Evolutionary conservation across 2,329 filamentous ascomycete species (phyloP), one percentile per base, ranked within the genome.

Genomic region (Paracorniculantispora psalliotae): DNA sequence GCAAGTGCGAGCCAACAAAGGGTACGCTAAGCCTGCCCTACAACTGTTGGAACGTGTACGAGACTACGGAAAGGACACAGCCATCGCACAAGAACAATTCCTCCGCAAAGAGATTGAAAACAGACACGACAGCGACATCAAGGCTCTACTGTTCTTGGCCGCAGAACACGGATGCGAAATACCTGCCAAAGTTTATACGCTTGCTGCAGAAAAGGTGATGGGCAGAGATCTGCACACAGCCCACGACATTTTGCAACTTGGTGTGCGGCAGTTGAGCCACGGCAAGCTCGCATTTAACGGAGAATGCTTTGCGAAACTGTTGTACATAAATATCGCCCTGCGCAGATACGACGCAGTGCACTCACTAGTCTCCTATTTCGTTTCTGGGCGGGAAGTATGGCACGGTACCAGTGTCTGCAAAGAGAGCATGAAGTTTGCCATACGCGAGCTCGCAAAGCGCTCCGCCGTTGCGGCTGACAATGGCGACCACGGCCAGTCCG

Each of bases 261-360:
- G 73, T 4, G 73, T 73, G 19, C 62, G 67, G 10, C 65, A 71
- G 59, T 75, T 76, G 50, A 75, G 74, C 39, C 62, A 67, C 21
- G 71, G 72, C 13, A 66, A 73, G 41, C 61, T 73, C 28, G 65
- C 71, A 39, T 77, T 74, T 64, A 73, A 64, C 62, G 65, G 70
- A 48, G 67, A 68, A 64, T 76, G 74, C 61, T 77, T 77, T 64
- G 60, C 68, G 30, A 73, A 69, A 41, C 67, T 77, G 19, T 60
- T 77, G 25, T 68, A 67, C 55, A 64, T 69, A 5, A 72, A 73
- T 62, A 72, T 69, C 1, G 69, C 68, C 2, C 65, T 67, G 41
- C 65, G 62, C n/a, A 64, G 61, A 7, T 76, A 76, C 56, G 57
- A 62, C 8, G 66, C 67, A 17, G 62, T 76, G 21, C 61, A 63